A percentile compares a stretch with the other conserved stretches of the same genome.
phyloP scores from a whole-genome alignment of 2,329 filamentous ascomycete species.

The Stemphylium beticola region DNA sequence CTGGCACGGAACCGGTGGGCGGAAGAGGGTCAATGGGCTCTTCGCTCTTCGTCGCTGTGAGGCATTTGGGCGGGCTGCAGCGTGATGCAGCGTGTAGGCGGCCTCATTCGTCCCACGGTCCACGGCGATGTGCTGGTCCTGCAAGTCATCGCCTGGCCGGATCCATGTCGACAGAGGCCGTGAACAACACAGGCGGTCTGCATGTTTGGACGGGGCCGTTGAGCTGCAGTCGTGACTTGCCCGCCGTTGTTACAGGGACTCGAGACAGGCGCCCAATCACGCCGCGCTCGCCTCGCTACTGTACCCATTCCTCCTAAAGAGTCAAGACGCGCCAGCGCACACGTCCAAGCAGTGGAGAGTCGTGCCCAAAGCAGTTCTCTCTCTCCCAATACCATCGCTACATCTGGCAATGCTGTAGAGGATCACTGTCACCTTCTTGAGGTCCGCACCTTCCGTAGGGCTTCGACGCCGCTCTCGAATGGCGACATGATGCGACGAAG shows the following conservation, averaged over 20 bases:
- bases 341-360: constrained; percentile 21
- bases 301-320: constrained; percentile 17
- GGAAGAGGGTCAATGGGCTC: neutral
- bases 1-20: constrained; percentile 13
- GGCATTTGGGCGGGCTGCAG: constrained; percentile 27
- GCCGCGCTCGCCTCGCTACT: constrained; percentile 13
- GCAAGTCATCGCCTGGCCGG: constrained; percentile 29
- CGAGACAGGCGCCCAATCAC: constrained; percentile 23
- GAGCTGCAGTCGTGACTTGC: constrained; percentile 12
- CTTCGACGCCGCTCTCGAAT: constrained; percentile 22
- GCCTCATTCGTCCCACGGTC: constrained; percentile 19
- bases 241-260: constrained; percentile 5
- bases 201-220: constrained; percentile 3
- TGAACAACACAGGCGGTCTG: constrained; percentile 20
- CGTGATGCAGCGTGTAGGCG: constrained; percentile 9
- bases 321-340: constrained; percentile 31
- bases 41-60: constrained; percentile 24
- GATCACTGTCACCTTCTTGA: constrained; percentile 8
- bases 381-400: constrained; percentile 25
- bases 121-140: constrained; percentile 27
- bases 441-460: constrained; percentile 11
- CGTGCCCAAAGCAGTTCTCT: constrained; percentile 25
- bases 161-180: constrained; percentile 1
- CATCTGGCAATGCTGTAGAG: constrained; percentile 29
- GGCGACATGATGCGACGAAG: constrained; percentile 47